These are phyloP conservation scores for Rhizoclosmatium hyalinum DNA, from an alignment of 371 early-diverging fungal genomes.

Conservation along the genomic window DNA sequence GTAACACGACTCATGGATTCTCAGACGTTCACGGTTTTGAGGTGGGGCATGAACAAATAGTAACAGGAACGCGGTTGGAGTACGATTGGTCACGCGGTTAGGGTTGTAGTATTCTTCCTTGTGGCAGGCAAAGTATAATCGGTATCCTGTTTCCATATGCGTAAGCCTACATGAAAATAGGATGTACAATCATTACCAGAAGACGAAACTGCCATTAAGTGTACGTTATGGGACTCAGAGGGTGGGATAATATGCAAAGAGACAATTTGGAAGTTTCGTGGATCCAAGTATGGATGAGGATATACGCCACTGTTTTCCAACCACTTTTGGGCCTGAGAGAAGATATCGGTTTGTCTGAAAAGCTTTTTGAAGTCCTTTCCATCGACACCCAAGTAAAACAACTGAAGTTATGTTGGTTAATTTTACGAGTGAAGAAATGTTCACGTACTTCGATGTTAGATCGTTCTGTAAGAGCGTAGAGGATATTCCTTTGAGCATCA, in stretches of 20 bases:
- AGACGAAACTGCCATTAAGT: constrained; percentile 74
- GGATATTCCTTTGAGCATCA: constrained; percentile 72
- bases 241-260: constrained; percentile 71
- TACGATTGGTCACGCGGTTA: constrained; percentile 31
- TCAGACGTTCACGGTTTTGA: constrained; percentile 16
- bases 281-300: constrained; percentile 39
- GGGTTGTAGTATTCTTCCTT: constrained; percentile 26
- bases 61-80: constrained; percentile 67
- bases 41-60: constrained; percentile 78
- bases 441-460: constrained; percentile 72
- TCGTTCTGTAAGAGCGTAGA: constrained; percentile 73
- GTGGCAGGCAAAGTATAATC: constrained; percentile 75
- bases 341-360: constrained; percentile 53
- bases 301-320: constrained; percentile 26
- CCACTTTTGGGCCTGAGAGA: constrained; percentile 40
- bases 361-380: constrained; percentile 52
- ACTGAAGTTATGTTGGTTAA: constrained; percentile 10
- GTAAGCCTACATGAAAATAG: background rate
- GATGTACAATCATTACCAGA: constrained; percentile 35
- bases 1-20: constrained; percentile 67
- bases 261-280: constrained; percentile 58
- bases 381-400: constrained; percentile 55
- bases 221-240: constrained; percentile 67
- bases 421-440: background rate
- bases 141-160: constrained; percentile 57